A percentile compares a stretch with the other conserved stretches of the same genome.
phyloP scores from a whole-genome alignment of 75 land plant species.

The Gnetum montanum region DNA sequence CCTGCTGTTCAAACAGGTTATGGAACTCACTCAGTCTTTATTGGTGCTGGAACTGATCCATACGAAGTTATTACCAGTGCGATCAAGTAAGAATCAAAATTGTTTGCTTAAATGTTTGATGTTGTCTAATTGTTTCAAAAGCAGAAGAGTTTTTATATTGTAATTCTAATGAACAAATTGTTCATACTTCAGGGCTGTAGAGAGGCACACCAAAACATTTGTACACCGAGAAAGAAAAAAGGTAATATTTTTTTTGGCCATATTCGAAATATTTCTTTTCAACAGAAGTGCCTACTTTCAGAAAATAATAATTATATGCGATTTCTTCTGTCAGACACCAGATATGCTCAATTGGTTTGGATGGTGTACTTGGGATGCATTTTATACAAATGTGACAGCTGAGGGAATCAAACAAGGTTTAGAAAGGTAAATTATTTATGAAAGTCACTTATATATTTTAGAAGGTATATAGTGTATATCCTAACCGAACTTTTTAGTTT shows the following conservation, averaged over 20 bases:
- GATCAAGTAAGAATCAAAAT: constrained; percentile 46
- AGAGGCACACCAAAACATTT: constrained; percentile 64
- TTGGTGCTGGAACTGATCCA: constrained; percentile 66
- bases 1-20: constrained; percentile 47
- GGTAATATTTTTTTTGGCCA: too few relatives aligned
- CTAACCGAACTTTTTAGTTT: too few relatives aligned
- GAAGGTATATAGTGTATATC: too few relatives aligned
- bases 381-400: constrained; percentile 82
- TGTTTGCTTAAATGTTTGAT: neutral
- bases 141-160: neutral
- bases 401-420: constrained; percentile 75
- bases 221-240: constrained; percentile 70
- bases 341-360: constrained; percentile 96
- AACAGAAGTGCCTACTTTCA: too few relatives aligned
- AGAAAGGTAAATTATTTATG: constrained; percentile 40
- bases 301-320: too few relatives aligned
- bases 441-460: neutral
- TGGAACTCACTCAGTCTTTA: constrained; percentile 52
- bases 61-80: constrained; percentile 75
- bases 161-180: neutral
- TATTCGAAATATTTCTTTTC: too few relatives aligned
- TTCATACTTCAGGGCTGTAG: constrained; percentile 41
- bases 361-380: constrained; percentile 99
- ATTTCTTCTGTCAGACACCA: constrained; percentile 48
- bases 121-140: neutral